These are phyloP conservation scores for Wallemia mellicola DNA, from an alignment of 1,284 basidiomycete species.

Conservation along the genomic window DNA sequence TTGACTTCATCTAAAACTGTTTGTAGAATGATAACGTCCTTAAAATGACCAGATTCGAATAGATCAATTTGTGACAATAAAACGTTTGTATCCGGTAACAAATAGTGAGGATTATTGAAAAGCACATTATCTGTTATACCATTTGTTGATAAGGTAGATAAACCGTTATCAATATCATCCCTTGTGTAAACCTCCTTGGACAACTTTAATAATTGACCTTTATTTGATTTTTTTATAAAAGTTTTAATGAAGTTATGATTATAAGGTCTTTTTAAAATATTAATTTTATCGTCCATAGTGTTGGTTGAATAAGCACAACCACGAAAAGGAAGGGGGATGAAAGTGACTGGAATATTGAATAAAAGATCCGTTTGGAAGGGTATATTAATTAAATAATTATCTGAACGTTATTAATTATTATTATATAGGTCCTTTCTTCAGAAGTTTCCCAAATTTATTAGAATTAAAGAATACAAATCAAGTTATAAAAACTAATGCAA, in stretches of 20 bases:
- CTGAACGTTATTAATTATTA: neutral
- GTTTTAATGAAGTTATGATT: neutral
- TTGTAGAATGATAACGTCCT: conserved; percentile 66
- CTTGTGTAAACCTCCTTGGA: conserved; percentile 83
- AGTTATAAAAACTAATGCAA: neutral
- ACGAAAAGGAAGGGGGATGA: too few relatives aligned
- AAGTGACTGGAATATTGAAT: neutral
- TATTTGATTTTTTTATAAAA: neutral
- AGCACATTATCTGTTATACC: conserved; percentile 25
- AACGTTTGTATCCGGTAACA: conserved; percentile 86
- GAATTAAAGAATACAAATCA: neutral
- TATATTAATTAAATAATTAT: neutral
- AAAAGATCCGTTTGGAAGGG: neutral
- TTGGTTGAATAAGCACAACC: neutral
- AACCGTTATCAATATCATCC: conserved; percentile 75
- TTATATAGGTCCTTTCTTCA: neutral
- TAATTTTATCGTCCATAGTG: neutral
- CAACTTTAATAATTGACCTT: conserved; percentile 20
- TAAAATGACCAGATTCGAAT: conserved; percentile 31
- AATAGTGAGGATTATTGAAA: conserved; percentile 39
- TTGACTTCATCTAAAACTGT: conserved; percentile 89
- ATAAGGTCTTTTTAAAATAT: neutral
- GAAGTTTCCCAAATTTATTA: neutral
- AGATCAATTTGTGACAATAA: conserved; percentile 64
- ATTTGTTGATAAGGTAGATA: conserved; percentile 23